phyloP scores from a whole-genome alignment of 2,329 filamentous ascomycete species.

The Neopestalotiopsis clavispora region DNA sequence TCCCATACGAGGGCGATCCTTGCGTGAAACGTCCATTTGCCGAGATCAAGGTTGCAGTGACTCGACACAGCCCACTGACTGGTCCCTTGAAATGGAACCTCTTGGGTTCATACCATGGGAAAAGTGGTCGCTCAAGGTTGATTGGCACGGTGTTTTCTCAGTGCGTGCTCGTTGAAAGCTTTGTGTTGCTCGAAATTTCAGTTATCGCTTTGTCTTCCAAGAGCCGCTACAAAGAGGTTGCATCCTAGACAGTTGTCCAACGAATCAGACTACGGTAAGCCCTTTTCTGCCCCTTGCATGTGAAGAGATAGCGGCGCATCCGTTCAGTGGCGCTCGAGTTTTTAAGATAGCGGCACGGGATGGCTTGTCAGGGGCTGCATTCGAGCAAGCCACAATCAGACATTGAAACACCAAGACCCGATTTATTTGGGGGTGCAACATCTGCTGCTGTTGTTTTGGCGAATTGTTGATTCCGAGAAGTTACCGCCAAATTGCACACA shows the following conservation, averaged over 20 bases:
- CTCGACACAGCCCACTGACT: conserved; percentile 1
- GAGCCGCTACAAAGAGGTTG: not conserved
- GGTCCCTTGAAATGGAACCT: not conserved
- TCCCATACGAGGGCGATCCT: conserved; percentile 8
- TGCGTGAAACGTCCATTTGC: not conserved
- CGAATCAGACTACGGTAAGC: not conserved
- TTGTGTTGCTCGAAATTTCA: not conserved
- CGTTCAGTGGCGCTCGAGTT: not conserved
- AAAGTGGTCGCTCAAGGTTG: not conserved
- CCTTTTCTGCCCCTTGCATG: conserved; percentile 6
- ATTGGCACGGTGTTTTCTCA: not conserved
- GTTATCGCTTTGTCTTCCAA: not conserved
- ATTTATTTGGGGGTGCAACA: conserved; percentile 1
- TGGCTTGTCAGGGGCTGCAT: conserved; percentile 7
- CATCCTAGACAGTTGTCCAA: not conserved
- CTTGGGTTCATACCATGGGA: too few species aligned
- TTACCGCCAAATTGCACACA: not conserved
- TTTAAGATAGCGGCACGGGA: conserved; percentile 6
- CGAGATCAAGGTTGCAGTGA: conserved; percentile 11
- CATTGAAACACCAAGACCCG: conserved; percentile 6
- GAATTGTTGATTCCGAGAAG: not conserved
- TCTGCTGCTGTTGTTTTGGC: not conserved
- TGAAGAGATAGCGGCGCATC: conserved; percentile 5
- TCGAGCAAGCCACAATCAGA: conserved; percentile 7
- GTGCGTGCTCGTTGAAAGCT: not conserved